phyloP scores from a whole-genome alignment of 2,329 filamentous ascomycete genomes.

The Cercospora janseana region DNA sequence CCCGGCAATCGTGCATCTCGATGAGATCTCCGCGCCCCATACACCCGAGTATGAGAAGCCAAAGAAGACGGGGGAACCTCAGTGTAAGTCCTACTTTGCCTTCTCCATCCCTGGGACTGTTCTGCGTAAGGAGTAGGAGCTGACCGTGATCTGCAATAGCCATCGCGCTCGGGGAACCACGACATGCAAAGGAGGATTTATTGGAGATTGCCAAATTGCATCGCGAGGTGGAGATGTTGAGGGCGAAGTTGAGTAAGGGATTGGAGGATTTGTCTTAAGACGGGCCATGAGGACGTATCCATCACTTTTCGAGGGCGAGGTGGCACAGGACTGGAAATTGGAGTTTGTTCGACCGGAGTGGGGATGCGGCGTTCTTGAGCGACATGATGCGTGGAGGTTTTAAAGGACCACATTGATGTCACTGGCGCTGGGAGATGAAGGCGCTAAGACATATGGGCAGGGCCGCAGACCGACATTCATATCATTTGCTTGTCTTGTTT shows the following conservation, averaged over 20 bases:
- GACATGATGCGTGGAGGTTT: no score
- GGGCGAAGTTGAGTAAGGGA: not conserved
- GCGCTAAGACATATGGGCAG: no score
- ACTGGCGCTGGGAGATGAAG: no score
- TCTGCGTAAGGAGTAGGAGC: not conserved
- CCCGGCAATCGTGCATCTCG: constrained; percentile 12
- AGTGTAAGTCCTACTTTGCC: not conserved
- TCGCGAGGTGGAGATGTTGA: constrained; percentile 4
- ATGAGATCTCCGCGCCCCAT: constrained; percentile 6
- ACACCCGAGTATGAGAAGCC: constrained; percentile 15
- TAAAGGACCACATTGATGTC: no score
- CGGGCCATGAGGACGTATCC: not conserved
- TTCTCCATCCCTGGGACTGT: no score
- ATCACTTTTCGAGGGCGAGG: not conserved
- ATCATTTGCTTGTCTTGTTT: no score
- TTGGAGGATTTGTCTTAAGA: not conserved
- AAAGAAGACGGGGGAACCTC: not conserved
- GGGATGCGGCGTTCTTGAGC: not conserved
- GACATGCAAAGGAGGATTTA: constrained; percentile 8
- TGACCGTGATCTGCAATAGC: not conserved
- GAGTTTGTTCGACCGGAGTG: not conserved
- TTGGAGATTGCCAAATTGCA: constrained; percentile 10
- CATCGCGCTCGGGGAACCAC: constrained; percentile 1
- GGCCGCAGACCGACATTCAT: no score
- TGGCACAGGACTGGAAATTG: not conserved